Evolutionary conservation across 768 basidiomycete species (phyloP).

Genomic region (Russula foetens): DNA sequence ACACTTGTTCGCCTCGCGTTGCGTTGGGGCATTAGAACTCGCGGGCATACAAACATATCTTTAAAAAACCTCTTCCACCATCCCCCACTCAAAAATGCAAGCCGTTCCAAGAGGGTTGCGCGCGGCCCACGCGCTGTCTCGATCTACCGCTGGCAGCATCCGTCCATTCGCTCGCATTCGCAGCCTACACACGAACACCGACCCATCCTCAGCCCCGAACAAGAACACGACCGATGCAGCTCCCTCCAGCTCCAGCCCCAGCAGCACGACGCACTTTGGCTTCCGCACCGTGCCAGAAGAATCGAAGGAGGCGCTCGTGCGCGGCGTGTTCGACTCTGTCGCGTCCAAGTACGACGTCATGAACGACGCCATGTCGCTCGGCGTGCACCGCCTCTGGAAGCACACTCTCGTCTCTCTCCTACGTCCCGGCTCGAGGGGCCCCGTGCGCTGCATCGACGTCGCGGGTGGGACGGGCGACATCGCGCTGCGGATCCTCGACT

Average conservation of each 20-base stretch:
- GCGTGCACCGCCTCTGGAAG: conserved; percentile 96
- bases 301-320: conserved; percentile 83
- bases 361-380: conserved; percentile 98
- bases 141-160: background rate
- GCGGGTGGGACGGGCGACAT: conserved; percentile 99
- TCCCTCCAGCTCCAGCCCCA: conserved; percentile 14
- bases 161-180: conserved; percentile 12
- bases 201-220: background rate
- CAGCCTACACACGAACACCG: conserved; percentile 6
- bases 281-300: conserved; percentile 85
- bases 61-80: background rate
- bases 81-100: conserved; percentile 7
- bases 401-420: conserved; percentile 75
- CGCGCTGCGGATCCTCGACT: conserved; percentile 86
- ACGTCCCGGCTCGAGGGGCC: conserved; percentile 67
- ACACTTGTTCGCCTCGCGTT: no score
- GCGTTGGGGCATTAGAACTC: no score
- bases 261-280: conserved; percentile 84
- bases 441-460: conserved; percentile 82
- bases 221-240: background rate
- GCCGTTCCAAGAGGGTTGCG: conserved; percentile 4
- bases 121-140: background rate
- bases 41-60: no score
- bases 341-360: conserved; percentile 94
- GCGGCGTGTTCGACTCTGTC: conserved; percentile 90